Evolutionary conservation across 2,329 filamentous ascomycete species (phyloP).

Genomic region (Apiospora hydei): DNA sequence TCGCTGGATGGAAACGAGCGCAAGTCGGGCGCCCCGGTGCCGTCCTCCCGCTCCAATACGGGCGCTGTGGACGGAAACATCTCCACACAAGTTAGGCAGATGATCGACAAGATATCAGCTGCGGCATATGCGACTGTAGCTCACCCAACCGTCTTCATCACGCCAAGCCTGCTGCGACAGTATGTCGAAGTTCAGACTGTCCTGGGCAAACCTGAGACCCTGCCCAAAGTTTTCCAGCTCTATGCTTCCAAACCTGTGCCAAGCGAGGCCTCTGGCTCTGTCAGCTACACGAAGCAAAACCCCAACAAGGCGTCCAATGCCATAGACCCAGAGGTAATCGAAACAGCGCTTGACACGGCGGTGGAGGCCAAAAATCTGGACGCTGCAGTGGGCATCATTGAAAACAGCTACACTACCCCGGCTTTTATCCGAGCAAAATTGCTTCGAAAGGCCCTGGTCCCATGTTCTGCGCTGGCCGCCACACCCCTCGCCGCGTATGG

Average conservation of each 20-base stretch:
- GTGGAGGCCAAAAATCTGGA: constrained; percentile 81
- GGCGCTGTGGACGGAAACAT: constrained; percentile 25
- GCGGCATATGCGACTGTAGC: constrained; percentile 74
- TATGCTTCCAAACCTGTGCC: constrained; percentile 86
- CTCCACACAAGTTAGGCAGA: constrained; percentile 47
- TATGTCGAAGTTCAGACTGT: constrained; percentile 82
- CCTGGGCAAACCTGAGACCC: constrained; percentile 75
- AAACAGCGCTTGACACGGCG: constrained; percentile 78
- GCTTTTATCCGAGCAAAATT: constrained; percentile 74
- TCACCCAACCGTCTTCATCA: constrained; percentile 82
- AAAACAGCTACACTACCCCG: constrained; percentile 70
- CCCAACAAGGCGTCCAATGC: constrained; percentile 75
- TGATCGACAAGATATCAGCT: constrained; percentile 61
- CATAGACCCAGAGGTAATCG: constrained; percentile 73
- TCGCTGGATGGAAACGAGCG: constrained; percentile 40
- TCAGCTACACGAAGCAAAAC: constrained; percentile 68
- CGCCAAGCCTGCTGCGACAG: constrained; percentile 70
- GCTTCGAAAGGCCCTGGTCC: constrained; percentile 68
- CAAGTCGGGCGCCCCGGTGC: constrained; percentile 28
- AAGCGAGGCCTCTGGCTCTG: constrained; percentile 61
- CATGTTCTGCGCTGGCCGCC: constrained; percentile 60
- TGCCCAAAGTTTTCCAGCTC: constrained; percentile 81
- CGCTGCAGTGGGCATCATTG: constrained; percentile 77
- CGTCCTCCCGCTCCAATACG: constrained; percentile 27
- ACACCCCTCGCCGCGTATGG: constrained; percentile 75